These are phyloP conservation scores for Psilocybe azurescens DNA, from an alignment of 768 basidiomycete genomes.

Conservation along the genomic window DNA sequence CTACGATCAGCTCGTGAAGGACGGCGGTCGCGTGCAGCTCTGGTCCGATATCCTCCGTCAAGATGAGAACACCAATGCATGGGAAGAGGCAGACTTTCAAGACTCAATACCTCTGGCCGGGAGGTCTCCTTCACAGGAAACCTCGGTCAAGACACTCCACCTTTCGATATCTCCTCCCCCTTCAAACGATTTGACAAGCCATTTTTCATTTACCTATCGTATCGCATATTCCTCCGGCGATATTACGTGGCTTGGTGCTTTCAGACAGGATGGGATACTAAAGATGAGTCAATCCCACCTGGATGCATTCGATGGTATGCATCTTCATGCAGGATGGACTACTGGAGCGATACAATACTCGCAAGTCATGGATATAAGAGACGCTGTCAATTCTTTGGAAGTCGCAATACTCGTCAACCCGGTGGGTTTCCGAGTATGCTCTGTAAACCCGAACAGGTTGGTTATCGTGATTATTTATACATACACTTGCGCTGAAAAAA, in stretches of 20 bases:
- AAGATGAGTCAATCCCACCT: constrained; percentile 32
- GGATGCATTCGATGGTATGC: constrained; percentile 9
- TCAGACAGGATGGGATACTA: constrained; percentile 47
- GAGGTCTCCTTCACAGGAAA: not conserved
- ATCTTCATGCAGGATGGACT: constrained; percentile 28
- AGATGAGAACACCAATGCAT: constrained; percentile 26
- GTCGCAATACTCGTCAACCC: constrained; percentile 17
- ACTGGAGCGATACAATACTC: constrained; percentile 4
- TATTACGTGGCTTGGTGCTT: constrained; percentile 51
- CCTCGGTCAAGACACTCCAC: constrained; percentile 2
- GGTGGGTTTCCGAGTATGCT: constrained; percentile 23
- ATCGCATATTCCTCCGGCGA: constrained; percentile 47
- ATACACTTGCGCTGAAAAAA: not conserved
- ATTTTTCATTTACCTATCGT: constrained; percentile 55
- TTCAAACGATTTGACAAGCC: not conserved
- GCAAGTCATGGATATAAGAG: constrained; percentile 4
- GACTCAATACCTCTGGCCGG: constrained; percentile 3
- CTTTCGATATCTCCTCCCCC: constrained; percentile 13
- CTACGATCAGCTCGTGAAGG: constrained; percentile 33
- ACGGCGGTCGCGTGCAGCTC: constrained; percentile 43
- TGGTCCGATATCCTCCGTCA: constrained; percentile 45
- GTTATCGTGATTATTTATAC: constrained; percentile 8
- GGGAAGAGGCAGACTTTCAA: constrained; percentile 41
- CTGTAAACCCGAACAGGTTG: constrained; percentile 27
- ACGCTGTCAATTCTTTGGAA: constrained; percentile 6